A percentile compares a stretch with the other conserved stretches of the same genome.
These are phyloP conservation scores for Saccharum spontaneum DNA, from an alignment of 176 grass and related monocot genomes.

Conservation along the genomic window DNA sequence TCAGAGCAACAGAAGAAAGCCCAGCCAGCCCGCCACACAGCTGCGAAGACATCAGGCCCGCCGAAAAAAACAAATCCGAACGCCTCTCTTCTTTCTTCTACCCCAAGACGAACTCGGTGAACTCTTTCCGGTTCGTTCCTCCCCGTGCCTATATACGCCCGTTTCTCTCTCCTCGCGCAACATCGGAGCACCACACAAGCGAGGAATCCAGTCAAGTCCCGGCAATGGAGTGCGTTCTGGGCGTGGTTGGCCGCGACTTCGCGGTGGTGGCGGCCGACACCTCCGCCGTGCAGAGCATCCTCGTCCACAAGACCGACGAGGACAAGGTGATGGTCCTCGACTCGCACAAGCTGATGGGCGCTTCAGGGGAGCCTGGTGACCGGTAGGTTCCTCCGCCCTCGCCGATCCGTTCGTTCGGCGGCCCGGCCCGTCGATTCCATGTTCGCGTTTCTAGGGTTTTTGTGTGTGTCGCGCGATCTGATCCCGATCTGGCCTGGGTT, in stretches of 20 bases:
- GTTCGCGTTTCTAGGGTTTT: constrained; percentile 1
- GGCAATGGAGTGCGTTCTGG: constrained; percentile 88
- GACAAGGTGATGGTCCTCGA: constrained; percentile 98
- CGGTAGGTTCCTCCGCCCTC: constrained; percentile 39
- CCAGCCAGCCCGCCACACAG: neutral
- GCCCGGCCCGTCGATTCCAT: neutral
- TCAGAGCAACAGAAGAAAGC: neutral
- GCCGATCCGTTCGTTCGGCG: neutral
- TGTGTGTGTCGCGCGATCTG: constrained; percentile 8
- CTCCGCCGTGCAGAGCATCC: constrained; percentile 87
- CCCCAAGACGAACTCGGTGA: constrained; percentile 13
- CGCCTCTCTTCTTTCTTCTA: neutral
- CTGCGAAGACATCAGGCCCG: neutral
- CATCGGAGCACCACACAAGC: neutral
- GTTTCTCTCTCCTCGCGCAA: neutral
- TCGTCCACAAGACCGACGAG: constrained; percentile 77
- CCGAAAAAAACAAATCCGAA: neutral
- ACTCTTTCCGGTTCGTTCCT: neutral
- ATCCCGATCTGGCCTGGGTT: constrained; percentile 26
- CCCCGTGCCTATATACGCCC: neutral
- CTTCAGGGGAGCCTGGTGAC: constrained; percentile 95
- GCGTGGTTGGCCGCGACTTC: constrained; percentile 81
- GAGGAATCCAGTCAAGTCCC: neutral
- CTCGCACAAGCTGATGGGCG: constrained; percentile 96
- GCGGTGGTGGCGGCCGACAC: constrained; percentile 86